Conservation (phyloP, 2,329 filamentous ascomycete genomes). For the Chalaropsis thielavioides region DNA sequence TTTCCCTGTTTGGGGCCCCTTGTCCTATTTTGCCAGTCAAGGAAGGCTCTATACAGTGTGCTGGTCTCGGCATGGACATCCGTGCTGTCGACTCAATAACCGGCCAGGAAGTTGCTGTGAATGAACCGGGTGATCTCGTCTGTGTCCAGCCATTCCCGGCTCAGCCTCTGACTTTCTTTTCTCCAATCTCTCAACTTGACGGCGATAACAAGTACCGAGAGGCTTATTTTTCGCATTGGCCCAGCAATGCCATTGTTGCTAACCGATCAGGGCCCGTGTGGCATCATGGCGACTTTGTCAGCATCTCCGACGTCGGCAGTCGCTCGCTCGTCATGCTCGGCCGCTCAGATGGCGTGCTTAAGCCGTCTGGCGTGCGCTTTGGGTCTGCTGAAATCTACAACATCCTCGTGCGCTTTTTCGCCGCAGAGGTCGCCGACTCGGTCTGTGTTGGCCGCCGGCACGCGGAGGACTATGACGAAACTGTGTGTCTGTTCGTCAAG, state of each 20-base stretch:
- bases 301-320: slow-evolving; percentile 48
- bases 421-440: slow-evolving; percentile 63
- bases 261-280: slow-evolving; percentile 43
- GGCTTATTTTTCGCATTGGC: slow-evolving; percentile 53
- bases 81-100: slow-evolving; percentile 42
- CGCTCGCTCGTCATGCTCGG: slow-evolving; percentile 83
- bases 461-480: slow-evolving; percentile 61
- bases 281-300: slow-evolving; percentile 91
- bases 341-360: slow-evolving; percentile 80
- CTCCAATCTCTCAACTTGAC: slow-evolving; percentile 27
- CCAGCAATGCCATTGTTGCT: background rate
- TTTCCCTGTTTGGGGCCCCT: slow-evolving; percentile 82
- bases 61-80: slow-evolving; percentile 68
- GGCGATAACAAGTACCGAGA: slow-evolving; percentile 64
- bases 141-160: slow-evolving; percentile 78
- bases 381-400: slow-evolving; percentile 95
- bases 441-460: slow-evolving; percentile 71
- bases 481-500: slow-evolving; percentile 77
- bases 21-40: slow-evolving; percentile 61
- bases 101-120: slow-evolving; percentile 40
- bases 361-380: slow-evolving; percentile 82
- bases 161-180: slow-evolving; percentile 84
- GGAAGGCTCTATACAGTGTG: slow-evolving; percentile 61
- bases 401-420: slow-evolving; percentile 72
- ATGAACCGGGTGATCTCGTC: slow-evolving; percentile 73